A percentile compares a stretch with the other conserved stretches of the same genome.
Evolutionary conservation across 352 stramenopile species (phyloP).

Genomic region (Phytophthora uliginosa): DNA sequence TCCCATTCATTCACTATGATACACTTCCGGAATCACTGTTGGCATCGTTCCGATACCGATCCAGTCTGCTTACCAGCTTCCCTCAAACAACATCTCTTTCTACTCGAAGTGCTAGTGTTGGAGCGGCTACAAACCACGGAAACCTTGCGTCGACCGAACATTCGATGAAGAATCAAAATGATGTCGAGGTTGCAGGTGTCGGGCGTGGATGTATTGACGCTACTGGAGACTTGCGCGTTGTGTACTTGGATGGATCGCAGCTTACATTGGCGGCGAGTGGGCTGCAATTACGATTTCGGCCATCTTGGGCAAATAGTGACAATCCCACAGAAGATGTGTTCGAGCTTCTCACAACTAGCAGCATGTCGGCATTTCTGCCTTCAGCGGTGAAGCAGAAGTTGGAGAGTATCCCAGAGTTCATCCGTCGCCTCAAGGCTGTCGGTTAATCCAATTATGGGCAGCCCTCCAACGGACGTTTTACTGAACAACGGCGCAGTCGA

Average conservation of each 20-base stretch:
- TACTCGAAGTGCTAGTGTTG: conserved; percentile 2
- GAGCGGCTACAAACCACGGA: not conserved
- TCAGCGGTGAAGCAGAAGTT: conserved; percentile 57
- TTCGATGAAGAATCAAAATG: conserved; percentile 8
- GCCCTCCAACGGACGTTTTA: conserved; percentile 24
- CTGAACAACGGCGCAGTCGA: not conserved
- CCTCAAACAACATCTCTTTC: conserved; percentile 1
- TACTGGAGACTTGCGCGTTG: conserved; percentile 51
- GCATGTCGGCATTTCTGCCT: conserved; percentile 49
- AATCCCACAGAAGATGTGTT: conserved; percentile 45
- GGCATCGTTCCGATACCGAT: conserved; percentile 44
- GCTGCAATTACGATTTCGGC: conserved; percentile 50
- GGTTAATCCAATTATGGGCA: conserved; percentile 36
- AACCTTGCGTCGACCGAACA: not conserved
- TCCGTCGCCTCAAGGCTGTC: conserved; percentile 46
- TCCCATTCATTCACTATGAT: conserved; percentile 70
- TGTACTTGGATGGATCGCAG: conserved; percentile 54
- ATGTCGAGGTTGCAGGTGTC: conserved; percentile 49
- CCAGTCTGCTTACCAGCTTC: conserved; percentile 8
- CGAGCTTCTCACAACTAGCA: conserved; percentile 44
- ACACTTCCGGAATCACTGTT: conserved; percentile 53
- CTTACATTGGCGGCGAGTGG: conserved; percentile 59
- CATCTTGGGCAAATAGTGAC: conserved; percentile 22
- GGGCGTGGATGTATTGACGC: conserved; percentile 50
- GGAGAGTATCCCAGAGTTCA: conserved; percentile 63